Conservation (phyloP, 2,329 filamentous ascomycete species). For the Thyridium curvatum region DNA sequence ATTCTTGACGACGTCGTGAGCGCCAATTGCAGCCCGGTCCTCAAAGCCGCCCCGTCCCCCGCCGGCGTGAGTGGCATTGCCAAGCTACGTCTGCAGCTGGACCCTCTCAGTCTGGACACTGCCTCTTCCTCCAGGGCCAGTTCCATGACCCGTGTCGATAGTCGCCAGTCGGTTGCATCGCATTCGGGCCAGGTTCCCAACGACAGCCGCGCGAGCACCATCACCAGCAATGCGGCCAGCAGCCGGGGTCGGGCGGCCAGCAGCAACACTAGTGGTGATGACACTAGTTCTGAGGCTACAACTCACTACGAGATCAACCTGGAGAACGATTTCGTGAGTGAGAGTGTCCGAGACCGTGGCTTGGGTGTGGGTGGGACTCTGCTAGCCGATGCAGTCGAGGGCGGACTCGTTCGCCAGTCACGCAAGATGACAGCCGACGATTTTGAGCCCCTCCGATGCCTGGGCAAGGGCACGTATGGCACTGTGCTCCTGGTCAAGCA, state of each 20-base stretch:
- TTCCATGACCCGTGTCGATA: conserved; percentile 49
- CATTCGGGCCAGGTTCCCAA: conserved; percentile 20
- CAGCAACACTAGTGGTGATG: conserved; percentile 55
- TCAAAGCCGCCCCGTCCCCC: conserved; percentile 44
- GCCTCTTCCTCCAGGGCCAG: conserved; percentile 39
- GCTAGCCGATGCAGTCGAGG: conserved; percentile 42
- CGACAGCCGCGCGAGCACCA: conserved; percentile 18
- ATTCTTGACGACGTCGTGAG: conserved; percentile 52
- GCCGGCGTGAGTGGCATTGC: conserved; percentile 68
- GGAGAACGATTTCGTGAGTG: conserved; percentile 78
- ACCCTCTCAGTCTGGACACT: conserved; percentile 63
- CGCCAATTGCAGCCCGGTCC: conserved; percentile 55
- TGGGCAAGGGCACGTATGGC: conserved; percentile 94
- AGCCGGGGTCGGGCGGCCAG: conserved; percentile 51
- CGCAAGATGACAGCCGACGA: conserved; percentile 90
- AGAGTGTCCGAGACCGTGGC: conserved; percentile 38
- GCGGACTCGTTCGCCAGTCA: conserved; percentile 41
- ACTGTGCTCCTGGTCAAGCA: conserved; percentile 94
- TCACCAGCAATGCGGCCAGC: conserved; percentile 47
- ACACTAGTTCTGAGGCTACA: conserved; percentile 62
- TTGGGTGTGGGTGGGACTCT: conserved; percentile 1
- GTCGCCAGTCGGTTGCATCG: conserved; percentile 29
- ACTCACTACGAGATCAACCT: conserved; percentile 82
- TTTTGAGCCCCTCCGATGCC: conserved; percentile 83
- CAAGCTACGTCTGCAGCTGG: conserved; percentile 74